Percentiles rank a stretch among this genome's conserved stretches.
Evolutionary conservation across 1,284 basidiomycete species (phyloP).

Genomic region (Rhodotorula sp.): DNA sequence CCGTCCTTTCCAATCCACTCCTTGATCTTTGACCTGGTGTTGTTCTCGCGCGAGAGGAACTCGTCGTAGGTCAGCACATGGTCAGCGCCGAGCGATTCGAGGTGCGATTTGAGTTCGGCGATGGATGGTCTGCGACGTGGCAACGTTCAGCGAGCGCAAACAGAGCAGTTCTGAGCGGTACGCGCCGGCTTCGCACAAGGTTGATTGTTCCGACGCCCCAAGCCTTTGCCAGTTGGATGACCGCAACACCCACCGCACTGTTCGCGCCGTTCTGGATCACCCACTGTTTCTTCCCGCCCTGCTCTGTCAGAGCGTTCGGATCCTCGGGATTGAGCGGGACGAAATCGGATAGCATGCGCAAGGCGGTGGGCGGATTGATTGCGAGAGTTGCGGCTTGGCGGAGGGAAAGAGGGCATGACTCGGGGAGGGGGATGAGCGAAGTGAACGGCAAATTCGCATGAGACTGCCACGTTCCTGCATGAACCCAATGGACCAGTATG

Average conservation of each 20-base stretch:
- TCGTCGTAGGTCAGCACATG: conserved; percentile 73
- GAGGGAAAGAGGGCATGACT: conserved; percentile 41
- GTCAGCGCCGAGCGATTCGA: conserved; percentile 65
- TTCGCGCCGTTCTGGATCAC: conserved; percentile 82
- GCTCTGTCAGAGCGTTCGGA: background rate
- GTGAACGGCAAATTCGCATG: conserved; percentile 57
- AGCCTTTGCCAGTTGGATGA: conserved; percentile 44
- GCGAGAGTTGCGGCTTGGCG: conserved; percentile 71
- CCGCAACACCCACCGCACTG: conserved; percentile 57
- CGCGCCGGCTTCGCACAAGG: conserved; percentile 68
- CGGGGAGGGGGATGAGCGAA: conserved; percentile 65
- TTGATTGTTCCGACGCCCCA: conserved; percentile 70
- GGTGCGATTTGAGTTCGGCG: conserved; percentile 54
- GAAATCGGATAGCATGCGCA: conserved; percentile 73
- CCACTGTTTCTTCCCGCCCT: conserved; percentile 52
- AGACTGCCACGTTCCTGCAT: conserved; percentile 72
- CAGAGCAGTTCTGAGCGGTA: background rate
- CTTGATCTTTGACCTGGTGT: conserved; percentile 51
- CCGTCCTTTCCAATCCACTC: conserved; percentile 27
- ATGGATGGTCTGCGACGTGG: conserved; percentile 57
- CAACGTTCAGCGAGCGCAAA: background rate
- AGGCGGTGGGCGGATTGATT: conserved; percentile 78
- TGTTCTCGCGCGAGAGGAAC: conserved; percentile 50
- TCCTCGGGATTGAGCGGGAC: conserved; percentile 63
- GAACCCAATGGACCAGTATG: background rate